A percentile compares a stretch with the other conserved stretches of the same genome.
Evolutionary conservation across 352 stramenopile genomes (phyloP).

Genomic region (Phytopythium delawarense): DNA sequence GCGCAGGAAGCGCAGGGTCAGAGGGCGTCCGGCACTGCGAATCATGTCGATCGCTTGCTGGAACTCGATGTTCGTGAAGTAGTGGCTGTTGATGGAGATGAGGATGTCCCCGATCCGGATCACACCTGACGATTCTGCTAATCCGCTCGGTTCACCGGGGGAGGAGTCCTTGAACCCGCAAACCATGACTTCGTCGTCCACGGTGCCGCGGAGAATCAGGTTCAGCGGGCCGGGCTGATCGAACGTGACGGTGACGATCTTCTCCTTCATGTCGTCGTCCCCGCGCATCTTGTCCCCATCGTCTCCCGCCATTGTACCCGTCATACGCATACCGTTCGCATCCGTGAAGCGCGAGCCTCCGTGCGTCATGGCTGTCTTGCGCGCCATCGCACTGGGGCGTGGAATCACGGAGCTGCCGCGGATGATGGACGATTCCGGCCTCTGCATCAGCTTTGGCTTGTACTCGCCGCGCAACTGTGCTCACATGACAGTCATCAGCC

Average conservation of each 20-base stretch:
- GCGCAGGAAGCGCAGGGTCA: constrained; percentile 82
- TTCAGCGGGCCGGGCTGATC: constrained; percentile 69
- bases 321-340: constrained; percentile 78
- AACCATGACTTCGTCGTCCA: constrained; percentile 88
- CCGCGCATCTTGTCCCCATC: constrained; percentile 40
- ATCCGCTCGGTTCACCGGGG: constrained; percentile 26
- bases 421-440: constrained; percentile 84
- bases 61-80: constrained; percentile 87
- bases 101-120: constrained; percentile 80
- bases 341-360: constrained; percentile 68
- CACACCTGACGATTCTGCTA: constrained; percentile 64
- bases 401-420: constrained; percentile 81
- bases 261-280: constrained; percentile 79
- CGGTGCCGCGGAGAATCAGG: constrained; percentile 72
- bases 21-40: constrained; percentile 50
- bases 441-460: constrained; percentile 87
- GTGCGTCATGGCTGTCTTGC: constrained; percentile 65
- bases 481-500: neutral
- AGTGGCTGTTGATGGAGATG: constrained; percentile 86
- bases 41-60: constrained; percentile 75
- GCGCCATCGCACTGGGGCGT: constrained; percentile 53
- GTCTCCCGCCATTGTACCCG: constrained; percentile 37
- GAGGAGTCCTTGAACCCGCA: constrained; percentile 64
- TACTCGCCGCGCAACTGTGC: constrained; percentile 76
- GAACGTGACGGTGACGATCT: constrained; percentile 87